Evolutionary conservation across 2,329 filamentous ascomycete species (phyloP).

Genomic region (Ascochyta fabae): DNA sequence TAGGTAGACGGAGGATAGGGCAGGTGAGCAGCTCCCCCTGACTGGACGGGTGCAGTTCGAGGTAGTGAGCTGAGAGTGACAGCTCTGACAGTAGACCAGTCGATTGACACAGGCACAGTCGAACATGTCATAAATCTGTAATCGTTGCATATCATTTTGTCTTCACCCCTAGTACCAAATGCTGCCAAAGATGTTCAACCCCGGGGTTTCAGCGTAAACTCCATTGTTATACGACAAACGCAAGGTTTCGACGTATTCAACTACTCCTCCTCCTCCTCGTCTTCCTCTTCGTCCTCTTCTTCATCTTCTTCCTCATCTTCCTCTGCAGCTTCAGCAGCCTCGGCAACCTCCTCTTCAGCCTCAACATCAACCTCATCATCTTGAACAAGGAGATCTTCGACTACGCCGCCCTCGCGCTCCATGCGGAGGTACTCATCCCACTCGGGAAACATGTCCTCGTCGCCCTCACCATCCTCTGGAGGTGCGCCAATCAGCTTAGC

Average conservation of each 20-base stretch:
- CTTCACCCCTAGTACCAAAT: constrained; percentile 2
- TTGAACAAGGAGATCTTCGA: constrained; percentile 44
- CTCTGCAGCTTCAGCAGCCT: constrained; percentile 38
- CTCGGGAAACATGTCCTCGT: constrained; percentile 89
- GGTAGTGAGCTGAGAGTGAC: not conserved
- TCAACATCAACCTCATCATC: constrained; percentile 43
- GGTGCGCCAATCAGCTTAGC: constrained; percentile 83
- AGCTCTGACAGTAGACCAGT: too few species aligned
- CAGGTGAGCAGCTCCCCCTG: not conserved
- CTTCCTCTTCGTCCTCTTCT: constrained; percentile 31
- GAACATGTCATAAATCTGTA: not conserved
- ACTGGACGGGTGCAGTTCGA: not conserved
- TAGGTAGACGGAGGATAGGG: not conserved
- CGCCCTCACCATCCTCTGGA: constrained; percentile 65
- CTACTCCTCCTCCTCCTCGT: constrained; percentile 23
- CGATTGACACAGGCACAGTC: not conserved
- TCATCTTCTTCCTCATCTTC: constrained; percentile 37
- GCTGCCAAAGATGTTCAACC: not conserved
- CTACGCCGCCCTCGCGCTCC: constrained; percentile 72
- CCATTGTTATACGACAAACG: not conserved
- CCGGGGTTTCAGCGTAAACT: not conserved
- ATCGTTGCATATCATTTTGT: constrained; percentile 5
- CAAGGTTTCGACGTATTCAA: not conserved
- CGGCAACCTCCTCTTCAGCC: constrained; percentile 43
- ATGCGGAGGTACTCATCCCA: constrained; percentile 90